phyloP scores from a whole-genome alignment of 495 filamentous ascomycete species.

The Daldinia grandis region DNA sequence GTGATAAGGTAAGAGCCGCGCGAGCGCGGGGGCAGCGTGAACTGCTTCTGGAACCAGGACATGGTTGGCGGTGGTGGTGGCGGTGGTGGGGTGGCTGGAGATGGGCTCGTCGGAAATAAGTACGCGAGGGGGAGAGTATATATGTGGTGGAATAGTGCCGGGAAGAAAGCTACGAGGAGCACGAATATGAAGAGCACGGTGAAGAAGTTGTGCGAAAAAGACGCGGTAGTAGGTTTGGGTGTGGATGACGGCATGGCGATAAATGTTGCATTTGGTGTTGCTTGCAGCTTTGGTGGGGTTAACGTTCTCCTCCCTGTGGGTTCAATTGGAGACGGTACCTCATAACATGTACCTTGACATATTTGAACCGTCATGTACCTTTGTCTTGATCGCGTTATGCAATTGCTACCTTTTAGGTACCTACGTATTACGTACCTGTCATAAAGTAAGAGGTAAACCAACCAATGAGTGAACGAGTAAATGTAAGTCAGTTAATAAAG shows the following conservation, averaged over 20 bases:
- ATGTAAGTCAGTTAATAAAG: background rate
- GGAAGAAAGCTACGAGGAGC: constrained; percentile 65
- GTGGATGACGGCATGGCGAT: constrained; percentile 45
- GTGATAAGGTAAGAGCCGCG: constrained; percentile 94
- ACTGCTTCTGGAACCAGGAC: constrained; percentile 81
- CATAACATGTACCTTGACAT: too few species aligned
- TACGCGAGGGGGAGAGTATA: constrained; percentile 53
- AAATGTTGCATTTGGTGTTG: constrained; percentile 13
- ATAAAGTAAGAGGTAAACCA: background rate
- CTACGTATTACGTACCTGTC: constrained; percentile 4
- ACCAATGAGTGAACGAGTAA: background rate
- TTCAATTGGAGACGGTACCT: background rate
- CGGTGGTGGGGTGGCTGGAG: constrained; percentile 31
- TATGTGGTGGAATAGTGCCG: constrained; percentile 60
- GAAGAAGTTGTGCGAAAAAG: constrained; percentile 38
- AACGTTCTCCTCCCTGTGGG: background rate
- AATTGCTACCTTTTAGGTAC: constrained; percentile 4
- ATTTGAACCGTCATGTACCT: background rate
- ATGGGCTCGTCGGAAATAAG: constrained; percentile 36
- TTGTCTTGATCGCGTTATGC: constrained; percentile 14
- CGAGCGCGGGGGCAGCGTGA: constrained; percentile 74
- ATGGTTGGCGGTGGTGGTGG: constrained; percentile 53
- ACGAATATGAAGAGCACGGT: constrained; percentile 58
- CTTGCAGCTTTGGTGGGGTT: constrained; percentile 35
- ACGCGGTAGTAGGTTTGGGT: constrained; percentile 21